Evolutionary conservation across 2,329 filamentous ascomycete genomes (phyloP).

Genomic region (Aspergillus brunneoviolaceus): DNA sequence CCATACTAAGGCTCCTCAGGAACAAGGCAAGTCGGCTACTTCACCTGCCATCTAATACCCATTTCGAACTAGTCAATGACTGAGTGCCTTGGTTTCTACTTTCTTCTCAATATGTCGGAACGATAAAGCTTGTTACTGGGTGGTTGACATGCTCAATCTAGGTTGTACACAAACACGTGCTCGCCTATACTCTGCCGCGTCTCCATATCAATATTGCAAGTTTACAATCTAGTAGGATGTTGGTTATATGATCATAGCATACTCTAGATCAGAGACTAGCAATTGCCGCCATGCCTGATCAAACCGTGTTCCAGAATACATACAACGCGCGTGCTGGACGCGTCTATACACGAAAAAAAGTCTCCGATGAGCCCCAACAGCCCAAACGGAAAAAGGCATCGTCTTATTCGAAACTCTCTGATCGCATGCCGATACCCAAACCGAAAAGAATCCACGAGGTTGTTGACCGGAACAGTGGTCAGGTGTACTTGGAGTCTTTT

Average conservation of each 20-base stretch:
- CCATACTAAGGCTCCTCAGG: no score
- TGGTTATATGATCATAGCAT: background rate
- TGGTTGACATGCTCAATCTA: background rate
- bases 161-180: background rate
- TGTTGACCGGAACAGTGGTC: slow-evolving; percentile 15
- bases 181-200: background rate
- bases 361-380: background rate
- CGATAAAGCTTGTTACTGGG: background rate
- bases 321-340: background rate
- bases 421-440: background rate
- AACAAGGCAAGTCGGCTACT: no score
- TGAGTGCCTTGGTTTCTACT: no score
- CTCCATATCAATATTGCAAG: background rate
- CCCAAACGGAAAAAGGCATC: no score
- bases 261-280: background rate
- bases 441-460: background rate
- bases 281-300: background rate
- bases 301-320: background rate
- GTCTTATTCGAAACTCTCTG: background rate
- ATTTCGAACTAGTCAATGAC: no score
- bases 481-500: slow-evolving; percentile 17
- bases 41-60: no score
- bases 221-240: background rate
- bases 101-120: background rate
- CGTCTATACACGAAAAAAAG: background rate